Base-by-base conservation (phyloP, 352 stramenopile species). In the Pythium brassicae region DNA sequence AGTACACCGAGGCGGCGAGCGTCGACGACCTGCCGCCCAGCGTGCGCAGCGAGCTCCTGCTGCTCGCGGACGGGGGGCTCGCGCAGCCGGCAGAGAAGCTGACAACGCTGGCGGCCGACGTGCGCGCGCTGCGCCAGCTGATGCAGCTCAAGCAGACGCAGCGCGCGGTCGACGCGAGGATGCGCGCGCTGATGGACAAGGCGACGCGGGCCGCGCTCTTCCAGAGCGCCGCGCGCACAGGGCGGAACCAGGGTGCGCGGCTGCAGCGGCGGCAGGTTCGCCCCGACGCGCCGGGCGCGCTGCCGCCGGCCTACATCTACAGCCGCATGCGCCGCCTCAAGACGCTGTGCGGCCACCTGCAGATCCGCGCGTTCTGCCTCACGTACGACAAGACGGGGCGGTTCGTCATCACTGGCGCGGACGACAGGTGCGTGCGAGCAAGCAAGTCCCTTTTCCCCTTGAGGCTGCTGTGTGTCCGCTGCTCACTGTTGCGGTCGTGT, bases 381-480 rank as follows among this genome's bases (percentile, higher is more conserved):
- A 93, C 88, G 44, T 99, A 99, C 66, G 96, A 99, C 81, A 91
- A 87, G 57, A 92, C 79, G 19, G 94, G 96, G 34, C 87, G 95
- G 53, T 98, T 97, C 59, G 95, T 99, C 53, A 94, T 99, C 55
- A 99, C 96, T 0, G 97, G 97, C 43, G 94, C 96, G 0, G 96
- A 99, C 69, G 97, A 99, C 67, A 81, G 83, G 76, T 92, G 22
- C 8, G 45, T 37, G 9, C 32, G 9, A 2, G 8, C 14, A 37
- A n/a, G n/a, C n/a, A n/a, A n/a, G n/a, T n/a, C 14, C 32, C 32
- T 37, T 9, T 8, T 9, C 32, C 14, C 32, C 32, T 11, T 37
- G 32, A 10, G 9, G 9, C 14, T 19, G 48, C 63, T 9, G 26
- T 43, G 60, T 59, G 5, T 37, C 10, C 40, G 7, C 7, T 51